Conservation (phyloP, 805 yeast species). For the Allodekkera sacchari region DNA sequence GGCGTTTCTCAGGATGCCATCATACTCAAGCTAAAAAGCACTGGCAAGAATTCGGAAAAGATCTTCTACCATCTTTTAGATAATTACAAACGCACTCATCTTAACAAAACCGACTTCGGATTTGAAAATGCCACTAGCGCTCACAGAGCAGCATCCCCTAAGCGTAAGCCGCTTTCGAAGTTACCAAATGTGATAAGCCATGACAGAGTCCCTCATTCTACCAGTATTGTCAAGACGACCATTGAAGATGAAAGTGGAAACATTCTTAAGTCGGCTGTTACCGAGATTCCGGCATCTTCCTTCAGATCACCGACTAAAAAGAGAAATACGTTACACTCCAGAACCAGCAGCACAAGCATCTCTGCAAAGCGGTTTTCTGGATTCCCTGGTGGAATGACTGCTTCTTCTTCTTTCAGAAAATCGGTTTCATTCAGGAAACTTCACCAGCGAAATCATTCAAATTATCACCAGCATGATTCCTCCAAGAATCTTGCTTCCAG, state of each 20-base stretch:
- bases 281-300: constrained; percentile 24
- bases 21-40: constrained; percentile 17
- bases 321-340: constrained; percentile 10
- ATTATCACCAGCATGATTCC: too few species aligned
- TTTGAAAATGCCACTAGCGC: constrained; percentile 3
- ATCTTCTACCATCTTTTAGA: constrained; percentile 28
- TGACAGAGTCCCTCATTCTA: constrained; percentile 8
- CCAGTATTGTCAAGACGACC: constrained; percentile 24
- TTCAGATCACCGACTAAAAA: constrained; percentile 16
- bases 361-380: too few species aligned
- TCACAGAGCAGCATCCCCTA: background rate
- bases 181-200: background rate
- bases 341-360: too few species aligned
- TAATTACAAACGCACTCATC: constrained; percentile 24
- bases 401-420: constrained; percentile 40
- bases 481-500: too few species aligned
- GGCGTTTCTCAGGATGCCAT: constrained; percentile 34
- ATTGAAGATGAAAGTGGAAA: constrained; percentile 27
- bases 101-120: constrained; percentile 9
- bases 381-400: constrained; percentile 35
- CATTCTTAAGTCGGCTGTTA: constrained; percentile 19
- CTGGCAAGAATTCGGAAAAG: constrained; percentile 24
- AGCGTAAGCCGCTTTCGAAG: background rate
- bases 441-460: constrained; percentile 9
- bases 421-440: constrained; percentile 35